A percentile compares a stretch with the other conserved stretches of the same genome.
These are phyloP conservation scores for Leishmania aethiopica DNA, from an alignment of 208 protist genomes.

Conservation along the genomic window DNA sequence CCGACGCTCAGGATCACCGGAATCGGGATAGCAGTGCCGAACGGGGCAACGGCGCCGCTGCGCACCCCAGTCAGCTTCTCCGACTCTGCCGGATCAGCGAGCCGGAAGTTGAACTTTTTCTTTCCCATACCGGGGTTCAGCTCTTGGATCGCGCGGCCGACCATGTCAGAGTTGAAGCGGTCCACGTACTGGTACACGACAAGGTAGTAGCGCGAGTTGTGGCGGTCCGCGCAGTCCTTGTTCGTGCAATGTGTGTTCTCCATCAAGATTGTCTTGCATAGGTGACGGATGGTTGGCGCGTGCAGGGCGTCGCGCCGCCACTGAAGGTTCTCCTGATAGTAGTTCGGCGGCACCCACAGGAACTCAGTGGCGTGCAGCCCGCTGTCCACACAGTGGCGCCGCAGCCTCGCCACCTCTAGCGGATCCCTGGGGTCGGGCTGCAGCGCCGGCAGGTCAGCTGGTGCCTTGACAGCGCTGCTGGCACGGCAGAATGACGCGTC, in stretches of 20 bases:
- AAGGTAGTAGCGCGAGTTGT: constrained; percentile 87
- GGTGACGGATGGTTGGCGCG: constrained; percentile 73
- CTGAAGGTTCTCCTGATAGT: constrained; percentile 84
- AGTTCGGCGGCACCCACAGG: constrained; percentile 86
- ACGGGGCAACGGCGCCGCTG: constrained; percentile 76
- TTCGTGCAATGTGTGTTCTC: constrained; percentile 92
- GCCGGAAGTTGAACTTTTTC: constrained; percentile 89
- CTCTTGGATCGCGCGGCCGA: constrained; percentile 60
- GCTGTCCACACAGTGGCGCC: constrained; percentile 48
- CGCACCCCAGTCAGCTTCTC: constrained; percentile 69
- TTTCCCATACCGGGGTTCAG: constrained; percentile 82
- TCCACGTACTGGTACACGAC: constrained; percentile 87
- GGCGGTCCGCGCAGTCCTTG: constrained; percentile 55
- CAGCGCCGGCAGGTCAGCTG: constrained; percentile 36
- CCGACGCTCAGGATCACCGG: constrained; percentile 75
- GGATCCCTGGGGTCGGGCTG: constrained; percentile 70
- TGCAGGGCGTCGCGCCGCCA: constrained; percentile 80
- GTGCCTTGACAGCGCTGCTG: constrained; percentile 7
- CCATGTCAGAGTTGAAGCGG: constrained; percentile 71
- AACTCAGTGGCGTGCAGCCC: constrained; percentile 66
- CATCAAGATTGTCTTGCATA: constrained; percentile 94
- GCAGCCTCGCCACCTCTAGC: constrained; percentile 62
- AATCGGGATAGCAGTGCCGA: constrained; percentile 50
- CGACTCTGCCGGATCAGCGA: constrained; percentile 56
- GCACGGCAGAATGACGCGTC: not conserved